These are phyloP conservation scores for Sugiyamaella pinicola DNA, from an alignment of 1,139 yeast species.

Conservation along the genomic window DNA sequence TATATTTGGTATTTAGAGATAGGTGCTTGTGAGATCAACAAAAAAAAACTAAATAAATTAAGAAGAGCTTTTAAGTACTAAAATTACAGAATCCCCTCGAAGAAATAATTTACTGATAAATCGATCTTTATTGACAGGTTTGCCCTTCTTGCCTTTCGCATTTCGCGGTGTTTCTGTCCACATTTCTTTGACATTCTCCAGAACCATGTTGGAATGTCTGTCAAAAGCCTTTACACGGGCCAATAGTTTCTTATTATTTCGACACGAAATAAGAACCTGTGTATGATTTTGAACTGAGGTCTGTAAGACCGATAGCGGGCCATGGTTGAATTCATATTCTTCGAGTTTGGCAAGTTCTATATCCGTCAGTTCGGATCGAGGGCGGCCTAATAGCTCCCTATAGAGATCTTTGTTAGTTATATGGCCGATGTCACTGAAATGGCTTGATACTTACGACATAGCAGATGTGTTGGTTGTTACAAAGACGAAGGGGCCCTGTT, in stretches of 20 bases:
- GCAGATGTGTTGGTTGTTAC: too few relatives aligned
- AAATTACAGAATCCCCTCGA: conserved; percentile 93
- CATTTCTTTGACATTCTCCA: conserved; percentile 89
- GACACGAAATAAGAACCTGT: conserved; percentile 82
- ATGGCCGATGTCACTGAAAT: background rate
- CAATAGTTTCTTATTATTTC: conserved; percentile 89
- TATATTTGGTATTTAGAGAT: too few relatives aligned
- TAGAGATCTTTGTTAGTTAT: background rate
- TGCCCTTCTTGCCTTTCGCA: conserved; percentile 69
- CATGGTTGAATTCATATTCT: conserved; percentile 86
- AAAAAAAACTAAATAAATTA: conserved; percentile 20
- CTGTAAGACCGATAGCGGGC: conserved; percentile 86
- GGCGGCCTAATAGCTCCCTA: conserved; percentile 36
- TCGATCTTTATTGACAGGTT: conserved; percentile 74
- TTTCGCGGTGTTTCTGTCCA: conserved; percentile 77
- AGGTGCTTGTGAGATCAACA: too few relatives aligned
- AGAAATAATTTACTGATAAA: conserved; percentile 86
- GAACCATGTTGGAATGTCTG: conserved; percentile 89
- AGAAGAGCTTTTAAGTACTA: conserved; percentile 52
- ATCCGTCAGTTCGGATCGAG: conserved; percentile 68
- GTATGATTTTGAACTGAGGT: conserved; percentile 73
- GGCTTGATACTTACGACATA: conserved; percentile 13
- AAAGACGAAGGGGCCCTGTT: too few relatives aligned
- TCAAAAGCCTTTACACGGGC: conserved; percentile 94
- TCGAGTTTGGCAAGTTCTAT: conserved; percentile 79